Evolutionary conservation across 306 rosid species (phyloP).

Genomic region (Medicago ruthenica): DNA sequence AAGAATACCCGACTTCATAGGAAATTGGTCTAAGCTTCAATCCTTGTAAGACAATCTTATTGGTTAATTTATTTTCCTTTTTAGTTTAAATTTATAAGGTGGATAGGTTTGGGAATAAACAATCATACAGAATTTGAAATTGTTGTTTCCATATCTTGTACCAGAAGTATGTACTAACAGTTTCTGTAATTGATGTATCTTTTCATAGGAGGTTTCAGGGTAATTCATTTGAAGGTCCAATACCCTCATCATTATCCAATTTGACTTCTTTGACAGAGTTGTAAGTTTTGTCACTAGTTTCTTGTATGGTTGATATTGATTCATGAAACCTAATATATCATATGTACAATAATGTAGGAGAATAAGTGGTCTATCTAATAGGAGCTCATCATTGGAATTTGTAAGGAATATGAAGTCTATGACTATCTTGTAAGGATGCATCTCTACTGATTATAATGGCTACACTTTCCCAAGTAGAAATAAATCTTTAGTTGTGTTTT

Average conservation of each 20-base stretch:
- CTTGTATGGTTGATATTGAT: background rate
- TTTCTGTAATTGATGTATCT: conserved; percentile 22
- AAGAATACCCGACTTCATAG: conserved; percentile 76
- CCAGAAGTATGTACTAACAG: conserved; percentile 13
- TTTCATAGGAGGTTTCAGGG: conserved; percentile 80
- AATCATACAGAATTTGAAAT: background rate
- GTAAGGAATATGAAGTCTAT: conserved; percentile 72
- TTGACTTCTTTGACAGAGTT: conserved; percentile 67
- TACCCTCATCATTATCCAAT: conserved; percentile 71
- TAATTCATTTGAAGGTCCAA: conserved; percentile 73
- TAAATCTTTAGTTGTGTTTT: background rate
- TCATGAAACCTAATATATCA: conserved; percentile 40
- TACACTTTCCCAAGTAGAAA: conserved; percentile 8
- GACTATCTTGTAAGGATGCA: conserved; percentile 57
- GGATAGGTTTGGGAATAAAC: background rate
- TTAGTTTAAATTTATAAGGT: background rate
- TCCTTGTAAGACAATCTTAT: conserved; percentile 60
- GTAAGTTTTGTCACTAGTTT: conserved; percentile 58
- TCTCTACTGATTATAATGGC: conserved; percentile 18
- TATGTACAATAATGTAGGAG: conserved; percentile 51
- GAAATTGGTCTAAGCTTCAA: conserved; percentile 67
- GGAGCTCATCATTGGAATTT: conserved; percentile 73
- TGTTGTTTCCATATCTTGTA: background rate
- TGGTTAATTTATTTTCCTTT: too few relatives aligned
- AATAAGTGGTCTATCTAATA: conserved; percentile 69